Evolutionary conservation across 305 asterid species (phyloP).

Genomic region (Fraxinus paxiana): DNA sequence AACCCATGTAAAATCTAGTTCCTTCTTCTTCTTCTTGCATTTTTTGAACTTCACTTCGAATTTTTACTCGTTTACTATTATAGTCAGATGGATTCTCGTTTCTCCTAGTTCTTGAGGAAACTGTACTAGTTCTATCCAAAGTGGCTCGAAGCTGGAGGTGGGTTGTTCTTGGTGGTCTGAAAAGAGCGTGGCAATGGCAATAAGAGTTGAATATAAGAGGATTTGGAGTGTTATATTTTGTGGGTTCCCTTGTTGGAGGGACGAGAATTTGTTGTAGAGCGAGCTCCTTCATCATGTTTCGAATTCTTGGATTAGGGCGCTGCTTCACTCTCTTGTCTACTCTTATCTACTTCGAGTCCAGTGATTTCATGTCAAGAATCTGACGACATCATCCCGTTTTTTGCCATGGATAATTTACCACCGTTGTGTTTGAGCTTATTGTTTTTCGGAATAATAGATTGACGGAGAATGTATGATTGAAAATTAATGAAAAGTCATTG

Average conservation of each 20-base stretch:
- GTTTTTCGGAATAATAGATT: too few relatives aligned
- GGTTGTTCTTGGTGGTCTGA: background rate
- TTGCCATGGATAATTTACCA: background rate
- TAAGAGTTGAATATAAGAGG: background rate
- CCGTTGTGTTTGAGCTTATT: too few relatives aligned
- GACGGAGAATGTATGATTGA: too few relatives aligned
- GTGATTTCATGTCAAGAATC: background rate
- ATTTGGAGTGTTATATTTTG: background rate
- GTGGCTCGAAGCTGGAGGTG: conserved; percentile 24
- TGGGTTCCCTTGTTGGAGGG: conserved; percentile 28
- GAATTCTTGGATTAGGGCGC: background rate
- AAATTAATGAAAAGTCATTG: too few relatives aligned
- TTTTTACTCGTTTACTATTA: conserved; percentile 3
- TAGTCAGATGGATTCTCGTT: background rate
- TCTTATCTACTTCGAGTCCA: background rate
- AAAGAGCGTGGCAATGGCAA: background rate
- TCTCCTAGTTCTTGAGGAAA: conserved; percentile 9
- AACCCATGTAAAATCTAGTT: conserved; percentile 19
- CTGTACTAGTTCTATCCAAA: background rate
- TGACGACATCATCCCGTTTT: background rate
- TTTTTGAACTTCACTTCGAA: conserved; percentile 16
- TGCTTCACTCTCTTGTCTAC: background rate
- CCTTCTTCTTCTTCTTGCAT: conserved; percentile 23
- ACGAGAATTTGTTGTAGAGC: conserved; percentile 33
- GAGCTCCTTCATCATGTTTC: conserved; percentile 41